Percentiles rank a stretch among this genome's conserved stretches.
phyloP scores from a whole-genome alignment of 768 basidiomycete genomes.

The Naganishia antarctica region DNA sequence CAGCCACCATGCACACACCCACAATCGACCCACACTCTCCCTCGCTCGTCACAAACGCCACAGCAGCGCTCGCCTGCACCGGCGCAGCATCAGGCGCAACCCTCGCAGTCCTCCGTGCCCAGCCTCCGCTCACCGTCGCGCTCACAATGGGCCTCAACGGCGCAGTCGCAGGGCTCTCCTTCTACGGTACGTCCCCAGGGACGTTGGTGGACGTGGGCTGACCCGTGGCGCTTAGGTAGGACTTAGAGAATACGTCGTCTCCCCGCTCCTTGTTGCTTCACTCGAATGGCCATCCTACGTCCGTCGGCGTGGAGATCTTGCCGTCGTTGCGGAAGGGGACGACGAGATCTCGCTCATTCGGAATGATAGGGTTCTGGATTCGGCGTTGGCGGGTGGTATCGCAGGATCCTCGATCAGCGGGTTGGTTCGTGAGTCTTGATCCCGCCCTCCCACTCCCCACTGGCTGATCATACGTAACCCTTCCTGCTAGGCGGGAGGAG shows the following conservation, averaged over 20 bases:
- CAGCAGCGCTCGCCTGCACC: slow-evolving; percentile 52
- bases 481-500: slow-evolving; percentile 58
- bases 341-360: not conserved
- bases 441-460: not conserved
- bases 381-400: slow-evolving; percentile 19
- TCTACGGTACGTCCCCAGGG: slow-evolving; percentile 66
- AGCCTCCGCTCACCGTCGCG: slow-evolving; percentile 56
- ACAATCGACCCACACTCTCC: slow-evolving; percentile 39
- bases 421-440: slow-evolving; percentile 12
- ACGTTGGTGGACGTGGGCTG: too few relatives aligned
- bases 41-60: slow-evolving; percentile 36
- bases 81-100: slow-evolving; percentile 55
- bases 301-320: slow-evolving; percentile 18
- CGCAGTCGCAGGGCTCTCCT: slow-evolving; percentile 64
- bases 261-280: slow-evolving; percentile 57
- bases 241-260: slow-evolving; percentile 68
- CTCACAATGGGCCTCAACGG: slow-evolving; percentile 66
- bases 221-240: slow-evolving; percentile 57
- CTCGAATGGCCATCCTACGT: slow-evolving; percentile 55
- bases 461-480: not conserved
- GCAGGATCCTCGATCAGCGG: slow-evolving; percentile 17
- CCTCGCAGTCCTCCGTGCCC: slow-evolving; percentile 55
- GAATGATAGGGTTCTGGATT: slow-evolving; percentile 25
- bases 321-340: slow-evolving; percentile 23
- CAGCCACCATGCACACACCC: slow-evolving; percentile 15